Conservation (phyloP, 2,329 filamentous ascomycete species). For the Fusarium albidum region DNA sequence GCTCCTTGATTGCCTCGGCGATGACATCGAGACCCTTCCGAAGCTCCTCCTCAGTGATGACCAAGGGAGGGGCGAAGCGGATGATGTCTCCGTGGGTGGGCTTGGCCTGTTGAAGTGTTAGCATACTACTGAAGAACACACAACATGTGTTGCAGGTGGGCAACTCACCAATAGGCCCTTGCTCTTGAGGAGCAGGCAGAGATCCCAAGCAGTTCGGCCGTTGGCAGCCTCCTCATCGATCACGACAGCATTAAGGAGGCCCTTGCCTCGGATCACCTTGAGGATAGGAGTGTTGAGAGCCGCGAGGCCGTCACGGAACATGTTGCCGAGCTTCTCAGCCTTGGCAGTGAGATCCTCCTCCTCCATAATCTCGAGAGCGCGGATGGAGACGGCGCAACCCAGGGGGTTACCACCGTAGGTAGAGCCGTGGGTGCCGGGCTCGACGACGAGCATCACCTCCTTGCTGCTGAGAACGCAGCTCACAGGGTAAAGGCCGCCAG, state of each 20-base stretch:
- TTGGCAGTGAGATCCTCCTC: constrained; percentile 89
- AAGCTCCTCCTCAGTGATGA: constrained; percentile 91
- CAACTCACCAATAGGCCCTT: constrained; percentile 87
- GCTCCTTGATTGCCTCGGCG: constrained; percentile 79
- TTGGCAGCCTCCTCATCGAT: constrained; percentile 90
- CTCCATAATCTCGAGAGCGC: constrained; percentile 90
- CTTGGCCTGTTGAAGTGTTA: constrained; percentile 74
- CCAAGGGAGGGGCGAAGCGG: constrained; percentile 92
- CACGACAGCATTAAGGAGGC: constrained; percentile 92
- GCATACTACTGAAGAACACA: background rate
- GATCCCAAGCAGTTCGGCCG: constrained; percentile 92
- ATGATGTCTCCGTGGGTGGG: constrained; percentile 99
- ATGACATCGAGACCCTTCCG: constrained; percentile 81
- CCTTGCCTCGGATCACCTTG: constrained; percentile 86
- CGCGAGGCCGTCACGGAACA: constrained; percentile 82
- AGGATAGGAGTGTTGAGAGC: constrained; percentile 84
- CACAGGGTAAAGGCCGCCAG: constrained; percentile 98
- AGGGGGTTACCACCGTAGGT: constrained; percentile 99
- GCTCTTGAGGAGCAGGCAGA: constrained; percentile 93
- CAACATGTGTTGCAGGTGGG: background rate
- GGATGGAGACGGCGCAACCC: constrained; percentile 93
- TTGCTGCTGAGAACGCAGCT: constrained; percentile 87
- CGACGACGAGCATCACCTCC: constrained; percentile 94
- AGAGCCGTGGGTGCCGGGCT: constrained; percentile 95
- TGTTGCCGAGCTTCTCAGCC: constrained; percentile 80